Evolutionary conservation across 768 basidiomycete species (phyloP), one percentile per base, ranked within the genome.

Genomic region (button mushroom (Agaricus bisporus)): DNA sequence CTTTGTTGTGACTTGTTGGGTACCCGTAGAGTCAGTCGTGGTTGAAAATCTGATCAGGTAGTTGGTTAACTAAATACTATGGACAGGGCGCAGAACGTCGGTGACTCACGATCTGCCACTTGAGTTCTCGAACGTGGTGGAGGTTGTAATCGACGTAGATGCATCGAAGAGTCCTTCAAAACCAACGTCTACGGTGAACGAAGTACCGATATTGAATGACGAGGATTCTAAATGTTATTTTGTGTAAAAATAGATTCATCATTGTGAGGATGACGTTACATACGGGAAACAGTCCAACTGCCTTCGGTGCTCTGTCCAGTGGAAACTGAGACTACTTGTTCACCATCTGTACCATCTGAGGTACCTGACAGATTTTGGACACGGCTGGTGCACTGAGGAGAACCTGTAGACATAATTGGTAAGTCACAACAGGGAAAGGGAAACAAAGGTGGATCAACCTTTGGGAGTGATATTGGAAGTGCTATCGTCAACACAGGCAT

Each of bases 231-330:
- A n/a, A n/a, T n/a, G n/a, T n/a, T n/a, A n/a, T n/a, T n/a, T n/a
- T n/a, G n/a, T n/a, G n/a, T n/a, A n/a, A n/a, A n/a, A n/a, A n/a
- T n/a, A n/a, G n/a, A n/a, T n/a, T n/a, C n/a, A n/a, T n/a, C n/a
- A n/a, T n/a, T n/a, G n/a, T n/a, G n/a, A n/a, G n/a, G n/a, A n/a
- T n/a, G n/a, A n/a, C n/a, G 10, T 9, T 12, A 48, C 47, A n/a
- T 42, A 51, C 48, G 36, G 4, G 55, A 39, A 14, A 56, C 35
- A 8, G 42, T 56, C 48, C 48, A 56, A n/a, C 43, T 29, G 5
- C 22, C 17, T 11, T 18, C 38, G 8, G 25, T 39, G 1, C 7
- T 12, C 4, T 45, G 22, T 8, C 55, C 55, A 0, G 36, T 20
- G 3, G 36, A 20, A n/a, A 44, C 22, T 26, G 7, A 14, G 5